These are phyloP conservation scores for Saturnispora halmiae DNA, from an alignment of 805 yeast species.

Conservation along the genomic window DNA sequence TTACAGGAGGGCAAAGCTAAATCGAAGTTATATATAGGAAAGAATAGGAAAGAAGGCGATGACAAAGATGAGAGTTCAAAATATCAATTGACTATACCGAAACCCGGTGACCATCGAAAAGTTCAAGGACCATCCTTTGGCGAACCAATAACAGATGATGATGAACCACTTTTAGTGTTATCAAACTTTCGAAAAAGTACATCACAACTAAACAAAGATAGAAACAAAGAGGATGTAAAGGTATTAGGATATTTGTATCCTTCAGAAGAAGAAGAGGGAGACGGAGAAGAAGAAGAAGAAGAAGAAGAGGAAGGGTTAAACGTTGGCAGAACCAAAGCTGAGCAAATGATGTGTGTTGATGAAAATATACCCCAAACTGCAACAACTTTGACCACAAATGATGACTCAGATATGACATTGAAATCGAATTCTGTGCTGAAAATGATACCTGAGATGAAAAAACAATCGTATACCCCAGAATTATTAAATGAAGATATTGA, in stretches of 20 bases:
- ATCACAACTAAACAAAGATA: not conserved
- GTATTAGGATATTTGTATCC: not conserved
- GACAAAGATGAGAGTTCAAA: no score
- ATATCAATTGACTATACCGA: no score
- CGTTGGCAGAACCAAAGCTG: no score
- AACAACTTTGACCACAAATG: not conserved
- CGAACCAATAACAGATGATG: not conserved
- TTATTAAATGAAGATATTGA: slow-evolving; percentile 6
- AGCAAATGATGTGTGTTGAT: not conserved
- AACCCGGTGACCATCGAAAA: no score
- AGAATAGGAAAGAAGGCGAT: no score
- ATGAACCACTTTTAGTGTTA: not conserved
- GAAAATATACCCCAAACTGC: not conserved
- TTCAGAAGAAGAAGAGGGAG: not conserved
- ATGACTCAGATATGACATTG: not conserved
- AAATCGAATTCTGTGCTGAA: not conserved
- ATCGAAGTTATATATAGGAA: no score
- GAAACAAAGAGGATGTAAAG: not conserved
- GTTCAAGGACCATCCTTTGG: no score
- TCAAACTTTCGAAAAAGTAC: not conserved
- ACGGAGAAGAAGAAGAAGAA: not conserved
- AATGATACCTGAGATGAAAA: not conserved
- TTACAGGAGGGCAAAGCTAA: no score
- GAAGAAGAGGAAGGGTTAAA: not conserved
- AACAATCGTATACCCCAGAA: not conserved